Evolutionary conservation across 192 early-diverging fungal species (phyloP), one percentile per base, ranked within the genome.

Genomic region (Kappamyces sp.): DNA sequence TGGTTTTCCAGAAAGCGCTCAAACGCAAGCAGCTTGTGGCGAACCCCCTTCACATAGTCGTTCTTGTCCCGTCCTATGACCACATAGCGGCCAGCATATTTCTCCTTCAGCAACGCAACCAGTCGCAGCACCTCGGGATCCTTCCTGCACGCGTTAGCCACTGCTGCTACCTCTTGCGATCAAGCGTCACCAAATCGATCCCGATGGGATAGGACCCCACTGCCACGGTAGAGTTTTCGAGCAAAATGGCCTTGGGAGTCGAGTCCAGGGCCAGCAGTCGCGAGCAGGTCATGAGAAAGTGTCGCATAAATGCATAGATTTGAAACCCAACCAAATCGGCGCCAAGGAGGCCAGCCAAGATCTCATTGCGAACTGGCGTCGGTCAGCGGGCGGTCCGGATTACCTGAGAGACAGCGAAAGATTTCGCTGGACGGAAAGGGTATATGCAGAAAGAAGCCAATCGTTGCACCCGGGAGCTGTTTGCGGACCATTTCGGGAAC

Each of bases 351-450:
- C 65, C 66, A 33, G 29, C 4, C 4, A 62, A 34, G 6, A 60
- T n/a, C 30, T 60, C 9, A 30, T 47, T 15, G 12, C 51, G 14
- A 1, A 62, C 59, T 33, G 34, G 14, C 36, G 15, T 49, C 12
- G 12, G 15, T 51, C 12, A 12, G 22, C 22, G 22, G 22, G 22
- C 22, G 41, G 51, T 5, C 5, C 2, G n/a, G 41, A 38, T 43
- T 38, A 63, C 64, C 84, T 74, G 87, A 89, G 43, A 98, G 67
- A 62, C 90, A 94, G 47, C 92, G 78, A 73, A 96, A 94, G 46
- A 98, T 86, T 66, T 98, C 94, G 5, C 89, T 91, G 68, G 86
- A 88, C 31, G 94, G 94, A 69, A 98, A 98, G 0, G 94, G 94
- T 42, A 95, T 91, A 66, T 98, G 94, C 57, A 98, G 67, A 61